These are phyloP conservation scores for Lentinus tigrinus DNA, from an alignment of 768 basidiomycete species.

Conservation along the genomic window DNA sequence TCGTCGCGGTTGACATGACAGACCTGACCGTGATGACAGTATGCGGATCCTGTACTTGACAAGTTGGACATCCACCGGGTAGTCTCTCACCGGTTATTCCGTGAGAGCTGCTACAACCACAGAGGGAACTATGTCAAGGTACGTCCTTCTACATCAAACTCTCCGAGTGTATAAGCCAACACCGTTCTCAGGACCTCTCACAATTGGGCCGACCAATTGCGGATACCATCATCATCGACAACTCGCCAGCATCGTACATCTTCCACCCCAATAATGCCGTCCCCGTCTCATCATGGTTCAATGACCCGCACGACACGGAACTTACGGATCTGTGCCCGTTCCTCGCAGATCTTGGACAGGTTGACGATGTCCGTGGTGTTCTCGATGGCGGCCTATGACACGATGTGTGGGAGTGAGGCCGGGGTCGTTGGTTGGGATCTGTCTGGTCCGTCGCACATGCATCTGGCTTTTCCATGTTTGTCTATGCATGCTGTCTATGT, in stretches of 20 bases:
- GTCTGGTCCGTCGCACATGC: constrained; percentile 1
- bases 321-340: constrained; percentile 95
- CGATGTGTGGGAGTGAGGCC: constrained; percentile 10
- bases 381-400: constrained; percentile 30
- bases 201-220: constrained; percentile 93
- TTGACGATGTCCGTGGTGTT: constrained; percentile 80
- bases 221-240: constrained; percentile 97
- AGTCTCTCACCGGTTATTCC: constrained; percentile 90
- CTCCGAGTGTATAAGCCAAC: not conserved
- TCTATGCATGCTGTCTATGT: constrained; percentile 15
- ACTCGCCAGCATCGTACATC: constrained; percentile 98
- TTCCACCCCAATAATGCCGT: constrained; percentile 99
- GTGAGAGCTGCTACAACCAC: constrained; percentile 99
- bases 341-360: constrained; percentile 80
- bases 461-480: constrained; percentile 7
- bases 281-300: constrained; percentile 99
- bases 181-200: constrained; percentile 79
- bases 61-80: constrained; percentile 92
- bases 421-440: not conserved
- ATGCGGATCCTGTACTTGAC: constrained; percentile 97
- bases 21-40: constrained; percentile 47
- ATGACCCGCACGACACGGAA: constrained; percentile 97
- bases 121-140: constrained; percentile 99
- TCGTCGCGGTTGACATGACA: not conserved
- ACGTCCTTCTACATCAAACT: constrained; percentile 14